Conservation (phyloP, 148 eudicot species). For the Linanthus parryae region DNA sequence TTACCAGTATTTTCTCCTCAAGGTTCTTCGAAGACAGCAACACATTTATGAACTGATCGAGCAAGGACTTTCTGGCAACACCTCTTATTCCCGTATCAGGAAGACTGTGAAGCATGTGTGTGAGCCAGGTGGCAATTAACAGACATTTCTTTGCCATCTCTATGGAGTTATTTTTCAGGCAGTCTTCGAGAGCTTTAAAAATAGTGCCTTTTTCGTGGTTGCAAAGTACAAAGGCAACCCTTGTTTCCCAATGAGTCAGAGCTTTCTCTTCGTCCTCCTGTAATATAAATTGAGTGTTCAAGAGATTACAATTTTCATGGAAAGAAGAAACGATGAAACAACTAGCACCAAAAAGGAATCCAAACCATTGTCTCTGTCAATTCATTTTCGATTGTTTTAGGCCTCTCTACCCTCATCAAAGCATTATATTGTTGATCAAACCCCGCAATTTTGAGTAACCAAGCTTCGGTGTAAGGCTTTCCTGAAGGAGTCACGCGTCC, state of each 20-base stretch:
- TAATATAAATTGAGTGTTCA: background rate
- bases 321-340: background rate
- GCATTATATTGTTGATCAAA: constrained; percentile 36
- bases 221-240: constrained; percentile 44
- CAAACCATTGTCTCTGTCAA: constrained; percentile 20
- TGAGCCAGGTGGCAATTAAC: constrained; percentile 40
- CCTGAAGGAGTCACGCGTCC: constrained; percentile 34
- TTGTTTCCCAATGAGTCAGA: constrained; percentile 40
- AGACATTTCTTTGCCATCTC: constrained; percentile 41
- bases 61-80: constrained; percentile 35
- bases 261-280: constrained; percentile 51
- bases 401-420: constrained; percentile 22
- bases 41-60: constrained; percentile 38
- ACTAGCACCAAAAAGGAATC: background rate
- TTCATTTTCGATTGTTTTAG: constrained; percentile 15
- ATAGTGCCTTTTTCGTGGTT: constrained; percentile 45
- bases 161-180: constrained; percentile 36
- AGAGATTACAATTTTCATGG: no score
- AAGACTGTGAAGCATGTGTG: constrained; percentile 33
- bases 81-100: constrained; percentile 52
- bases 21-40: constrained; percentile 44
- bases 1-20: constrained; percentile 46
- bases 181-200: constrained; percentile 42
- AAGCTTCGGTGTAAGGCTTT: constrained; percentile 34
- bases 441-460: constrained; percentile 47